Evolutionary conservation across 164 flowering plant species (phyloP).

Genomic region (Sedum album): DNA sequence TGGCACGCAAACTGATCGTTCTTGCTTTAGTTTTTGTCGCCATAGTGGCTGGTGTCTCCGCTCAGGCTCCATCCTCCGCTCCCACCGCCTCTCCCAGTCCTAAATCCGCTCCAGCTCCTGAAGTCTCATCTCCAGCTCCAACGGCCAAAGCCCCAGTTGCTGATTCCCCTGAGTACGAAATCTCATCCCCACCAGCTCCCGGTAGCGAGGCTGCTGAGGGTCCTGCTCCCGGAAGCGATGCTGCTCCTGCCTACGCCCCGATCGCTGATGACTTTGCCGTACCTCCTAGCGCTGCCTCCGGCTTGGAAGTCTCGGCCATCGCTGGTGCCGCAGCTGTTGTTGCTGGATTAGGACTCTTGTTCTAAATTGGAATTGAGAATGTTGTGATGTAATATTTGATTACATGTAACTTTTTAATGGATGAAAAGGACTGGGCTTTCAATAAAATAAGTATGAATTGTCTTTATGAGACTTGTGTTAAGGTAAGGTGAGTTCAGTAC

Average conservation of each 20-base stretch:
- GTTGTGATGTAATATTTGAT: not conserved
- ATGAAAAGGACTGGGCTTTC: not conserved
- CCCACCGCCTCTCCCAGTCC: not conserved
- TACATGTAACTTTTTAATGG: not conserved
- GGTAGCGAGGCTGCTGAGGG: conserved; percentile 7
- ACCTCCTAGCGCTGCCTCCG: conserved; percentile 1
- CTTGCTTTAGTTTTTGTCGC: conserved; percentile 2
- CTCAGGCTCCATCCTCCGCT: not conserved
- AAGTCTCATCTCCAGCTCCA: not conserved
- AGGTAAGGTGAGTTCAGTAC: not conserved
- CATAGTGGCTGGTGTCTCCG: not conserved
- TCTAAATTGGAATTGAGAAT: not conserved
- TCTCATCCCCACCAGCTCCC: conserved; percentile 12
- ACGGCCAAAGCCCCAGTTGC: not conserved
- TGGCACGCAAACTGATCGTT: conserved; percentile 1
- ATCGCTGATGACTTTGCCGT: conserved; percentile 7
- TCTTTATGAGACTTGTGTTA: not conserved
- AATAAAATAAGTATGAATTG: not conserved
- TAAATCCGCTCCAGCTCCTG: not conserved
- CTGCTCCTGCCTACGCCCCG: conserved; percentile 7
- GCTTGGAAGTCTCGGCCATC: not conserved
- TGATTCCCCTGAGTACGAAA: conserved; percentile 5
- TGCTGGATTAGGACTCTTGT: not conserved
- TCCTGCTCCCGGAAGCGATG: conserved; percentile 11
- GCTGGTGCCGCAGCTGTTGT: not conserved